Percentiles rank a stretch among this genome's conserved stretches.
Evolutionary conservation across 495 filamentous ascomycete species (phyloP).

Genomic region (Poronia punctata): DNA sequence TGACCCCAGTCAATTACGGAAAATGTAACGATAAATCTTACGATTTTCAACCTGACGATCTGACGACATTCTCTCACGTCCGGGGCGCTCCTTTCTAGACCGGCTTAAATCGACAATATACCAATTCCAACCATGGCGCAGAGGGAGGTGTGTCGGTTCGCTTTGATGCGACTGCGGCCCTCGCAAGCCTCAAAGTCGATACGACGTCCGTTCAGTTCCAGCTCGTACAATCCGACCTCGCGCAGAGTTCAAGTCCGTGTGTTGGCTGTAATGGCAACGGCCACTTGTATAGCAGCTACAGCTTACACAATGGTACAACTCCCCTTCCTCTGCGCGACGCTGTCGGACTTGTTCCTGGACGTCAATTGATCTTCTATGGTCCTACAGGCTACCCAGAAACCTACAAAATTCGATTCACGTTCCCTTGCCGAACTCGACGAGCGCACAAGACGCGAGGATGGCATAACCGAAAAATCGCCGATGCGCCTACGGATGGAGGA

Average conservation of each 20-base stretch:
- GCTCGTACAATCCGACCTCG: slow-evolving; percentile 13
- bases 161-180: slow-evolving; percentile 16
- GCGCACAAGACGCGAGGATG: slow-evolving; percentile 57
- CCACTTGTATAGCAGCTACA: slow-evolving; percentile 15
- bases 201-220: slow-evolving; percentile 18
- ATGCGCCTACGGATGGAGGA: slow-evolving; percentile 98
- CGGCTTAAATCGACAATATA: no score
- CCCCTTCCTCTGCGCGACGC: not conserved
- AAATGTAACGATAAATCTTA: no score
- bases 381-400: slow-evolving; percentile 31
- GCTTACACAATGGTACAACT: slow-evolving; percentile 21
- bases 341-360: not conserved
- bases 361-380: slow-evolving; percentile 13
- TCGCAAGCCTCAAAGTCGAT: slow-evolving; percentile 10
- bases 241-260: slow-evolving; percentile 11
- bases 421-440: slow-evolving; percentile 68
- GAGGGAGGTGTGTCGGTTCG: slow-evolving; percentile 15
- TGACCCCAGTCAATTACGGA: no score
- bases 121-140: slow-evolving; percentile 21
- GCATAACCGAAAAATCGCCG: slow-evolving; percentile 64
- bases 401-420: slow-evolving; percentile 32
- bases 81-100: no score
- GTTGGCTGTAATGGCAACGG: slow-evolving; percentile 15
- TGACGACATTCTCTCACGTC: no score
- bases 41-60: no score